Percentiles rank a stretch among this genome's conserved stretches.
phyloP scores from a whole-genome alignment of 2,329 filamentous ascomycete genomes.

The Podosphaera fusca region DNA sequence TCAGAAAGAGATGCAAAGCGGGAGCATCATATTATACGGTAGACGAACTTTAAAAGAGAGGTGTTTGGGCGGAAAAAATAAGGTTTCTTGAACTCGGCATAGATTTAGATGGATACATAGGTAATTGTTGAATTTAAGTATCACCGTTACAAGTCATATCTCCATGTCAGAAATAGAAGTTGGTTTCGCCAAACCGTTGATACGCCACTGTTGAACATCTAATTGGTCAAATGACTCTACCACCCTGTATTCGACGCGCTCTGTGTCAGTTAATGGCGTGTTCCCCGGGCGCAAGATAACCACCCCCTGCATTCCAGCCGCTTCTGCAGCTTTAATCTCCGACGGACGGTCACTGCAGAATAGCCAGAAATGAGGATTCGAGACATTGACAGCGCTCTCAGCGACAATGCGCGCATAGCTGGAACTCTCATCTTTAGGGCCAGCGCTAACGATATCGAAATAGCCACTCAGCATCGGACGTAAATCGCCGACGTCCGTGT shows the following conservation, averaged over 20 bases:
- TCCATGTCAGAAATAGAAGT: too few species aligned
- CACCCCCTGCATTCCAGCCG: constrained; percentile 37
- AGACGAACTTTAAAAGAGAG: too few species aligned
- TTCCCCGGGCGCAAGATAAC: constrained; percentile 50
- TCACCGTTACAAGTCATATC: too few species aligned
- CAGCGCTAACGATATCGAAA: constrained; percentile 66
- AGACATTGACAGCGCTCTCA: background rate
- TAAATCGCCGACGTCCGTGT: constrained; percentile 36
- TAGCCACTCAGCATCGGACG: constrained; percentile 35
- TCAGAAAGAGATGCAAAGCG: too few species aligned
- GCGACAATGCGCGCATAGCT: constrained; percentile 32
- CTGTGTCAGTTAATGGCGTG: constrained; percentile 25
- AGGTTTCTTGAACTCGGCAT: too few species aligned
- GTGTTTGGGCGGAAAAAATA: too few species aligned
- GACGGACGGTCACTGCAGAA: constrained; percentile 63
- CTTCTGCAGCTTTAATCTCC: constrained; percentile 39
- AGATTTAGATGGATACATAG: too few species aligned
- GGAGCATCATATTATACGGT: too few species aligned
- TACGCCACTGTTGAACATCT: background rate
- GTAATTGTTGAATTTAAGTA: too few species aligned
- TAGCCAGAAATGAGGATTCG: constrained; percentile 32
- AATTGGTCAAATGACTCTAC: background rate
- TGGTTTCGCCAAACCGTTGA: background rate
- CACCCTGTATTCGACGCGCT: constrained; percentile 11
- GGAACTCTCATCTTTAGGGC: constrained; percentile 39